phyloP scores from a whole-genome alignment of 73 alveolate species.

The Tetrahymena thermophila region DNA sequence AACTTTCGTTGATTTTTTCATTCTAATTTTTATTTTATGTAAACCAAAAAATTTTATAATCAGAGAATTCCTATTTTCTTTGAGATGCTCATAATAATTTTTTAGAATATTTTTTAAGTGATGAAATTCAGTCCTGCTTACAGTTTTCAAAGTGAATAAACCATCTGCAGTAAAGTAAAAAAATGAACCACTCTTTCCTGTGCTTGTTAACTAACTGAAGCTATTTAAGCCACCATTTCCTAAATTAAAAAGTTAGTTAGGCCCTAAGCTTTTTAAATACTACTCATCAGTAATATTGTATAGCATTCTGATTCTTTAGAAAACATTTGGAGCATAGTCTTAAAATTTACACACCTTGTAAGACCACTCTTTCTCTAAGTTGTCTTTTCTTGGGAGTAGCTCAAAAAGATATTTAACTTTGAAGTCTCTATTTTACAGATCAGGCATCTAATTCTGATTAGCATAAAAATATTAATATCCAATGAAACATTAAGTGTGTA shows the following conservation, averaged over 20 bases:
- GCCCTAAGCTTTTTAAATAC: slow-evolving; percentile 70
- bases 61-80: slow-evolving; percentile 76
- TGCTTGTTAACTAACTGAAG: slow-evolving; percentile 41
- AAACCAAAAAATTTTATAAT: slow-evolving; percentile 47
- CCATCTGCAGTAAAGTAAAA: slow-evolving; percentile 98
- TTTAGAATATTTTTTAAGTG: slow-evolving; percentile 78
- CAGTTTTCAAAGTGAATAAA: slow-evolving; percentile 87
- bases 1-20: slow-evolving; percentile 1
- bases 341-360: slow-evolving; percentile 68
- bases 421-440: slow-evolving; percentile 54
- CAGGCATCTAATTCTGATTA: slow-evolving; percentile 38
- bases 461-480: no score
- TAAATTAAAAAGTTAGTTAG: slow-evolving; percentile 39
- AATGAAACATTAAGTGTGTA: no score
- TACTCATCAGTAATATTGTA: slow-evolving; percentile 55
- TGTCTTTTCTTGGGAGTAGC: slow-evolving; percentile 62
- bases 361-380: slow-evolving; percentile 43
- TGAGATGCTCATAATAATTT: slow-evolving; percentile 73
- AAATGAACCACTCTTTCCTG: slow-evolving; percentile 96
- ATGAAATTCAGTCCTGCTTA: slow-evolving; percentile 77
- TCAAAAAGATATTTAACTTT: slow-evolving; percentile 59
- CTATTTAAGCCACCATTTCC: slow-evolving; percentile 41
- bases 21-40: slow-evolving; percentile 34
- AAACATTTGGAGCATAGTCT: slow-evolving; percentile 84
- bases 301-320: slow-evolving; percentile 67